Evolutionary conservation across 2,329 filamentous ascomycete genomes (phyloP), one percentile per base, ranked within the genome.

Genomic region (Aspergillus carbonarius): DNA sequence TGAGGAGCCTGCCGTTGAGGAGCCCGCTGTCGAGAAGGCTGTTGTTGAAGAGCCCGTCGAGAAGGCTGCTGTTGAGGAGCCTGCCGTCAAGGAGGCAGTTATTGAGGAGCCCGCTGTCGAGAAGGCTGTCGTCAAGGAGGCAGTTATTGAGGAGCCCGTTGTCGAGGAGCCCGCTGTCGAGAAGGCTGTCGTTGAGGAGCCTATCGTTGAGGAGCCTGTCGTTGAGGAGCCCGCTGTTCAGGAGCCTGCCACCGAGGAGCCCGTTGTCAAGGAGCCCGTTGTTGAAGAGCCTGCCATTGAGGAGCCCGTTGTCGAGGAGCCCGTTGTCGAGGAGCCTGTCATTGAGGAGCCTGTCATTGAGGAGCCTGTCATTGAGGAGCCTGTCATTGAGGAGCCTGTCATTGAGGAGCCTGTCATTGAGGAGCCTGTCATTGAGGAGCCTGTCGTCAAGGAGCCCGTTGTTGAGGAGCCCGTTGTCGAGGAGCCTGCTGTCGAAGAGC

Each of bases 331-430:
- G 4, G 54, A 39, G 44, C 7, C 34, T 17, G 44, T 35, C 37
- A 15, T 40, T 12, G 46, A 49, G 30, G 23, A 49, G 17, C 9
- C 46, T 55, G 56, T 20, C 30, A 37, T 39, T 10, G 54, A 59
- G 27, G 58, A 65, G 18, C 18, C 54, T 15, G 51, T 15, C 10
- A 13, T 13, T 23, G 15, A 23, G 6, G 51, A 32, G 23, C 7
- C 37, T 32, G 37, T 34, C 32, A 17, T 27, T 27, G 50, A 53
- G 18, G 35, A 15, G 15, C 37, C 39, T 4, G 51, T 25, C 17
- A 39, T 42, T n/a, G 52, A 52, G 23, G 60, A 57, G n/a, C 18
- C 44, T 9, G 58, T 49, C 30, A 34, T 40, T 8, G 63, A 58
- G 23, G 44, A 55, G n/a, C 7, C 46, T 46, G 55, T 40, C 15